Conservation (phyloP, 2,329 filamentous ascomycete genomes). For the Xylariaceae sp. region DNA sequence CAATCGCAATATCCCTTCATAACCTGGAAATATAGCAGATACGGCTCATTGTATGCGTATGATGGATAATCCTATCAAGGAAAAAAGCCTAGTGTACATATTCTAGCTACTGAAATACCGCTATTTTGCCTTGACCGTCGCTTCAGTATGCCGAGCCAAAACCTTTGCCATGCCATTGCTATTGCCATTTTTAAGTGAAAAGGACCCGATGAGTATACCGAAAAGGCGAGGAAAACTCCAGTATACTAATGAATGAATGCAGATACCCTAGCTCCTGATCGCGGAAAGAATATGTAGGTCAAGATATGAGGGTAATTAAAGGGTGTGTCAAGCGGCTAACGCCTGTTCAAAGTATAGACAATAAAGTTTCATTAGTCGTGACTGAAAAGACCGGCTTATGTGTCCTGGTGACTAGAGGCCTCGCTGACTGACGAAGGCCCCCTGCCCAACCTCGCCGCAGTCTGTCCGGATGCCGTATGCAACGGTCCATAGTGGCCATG, state of each 20-base stretch:
- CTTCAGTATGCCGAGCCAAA: not conserved
- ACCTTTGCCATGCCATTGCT: not conserved
- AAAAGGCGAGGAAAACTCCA: not conserved
- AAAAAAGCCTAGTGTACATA: not conserved
- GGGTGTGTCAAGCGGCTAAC: not conserved
- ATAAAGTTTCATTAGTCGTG: conserved; percentile 5
- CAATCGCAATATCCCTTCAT: not conserved
- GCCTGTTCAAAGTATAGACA: conserved; percentile 7
- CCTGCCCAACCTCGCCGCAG: conserved; percentile 34
- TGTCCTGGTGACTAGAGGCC: not conserved
- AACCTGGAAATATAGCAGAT: not conserved
- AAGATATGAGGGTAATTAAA: conserved; percentile 2
- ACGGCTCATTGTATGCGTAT: not conserved
- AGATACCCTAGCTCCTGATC: conserved; percentile 1
- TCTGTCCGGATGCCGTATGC: conserved; percentile 51
- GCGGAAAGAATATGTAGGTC: not conserved
- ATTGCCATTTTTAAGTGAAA: conserved; percentile 18
- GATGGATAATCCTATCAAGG: not conserved
- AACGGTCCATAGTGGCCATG: conserved; percentile 57
- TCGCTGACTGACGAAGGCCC: conserved; percentile 22
- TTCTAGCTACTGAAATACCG: not conserved
- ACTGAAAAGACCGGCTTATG: not conserved
- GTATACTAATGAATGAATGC: conserved; percentile 20
- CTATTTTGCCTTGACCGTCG: not conserved
- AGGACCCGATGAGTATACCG: conserved; percentile 1